These are phyloP conservation scores for Rhododendron vialii DNA, from an alignment of 148 eudicot species.

Conservation along the genomic window DNA sequence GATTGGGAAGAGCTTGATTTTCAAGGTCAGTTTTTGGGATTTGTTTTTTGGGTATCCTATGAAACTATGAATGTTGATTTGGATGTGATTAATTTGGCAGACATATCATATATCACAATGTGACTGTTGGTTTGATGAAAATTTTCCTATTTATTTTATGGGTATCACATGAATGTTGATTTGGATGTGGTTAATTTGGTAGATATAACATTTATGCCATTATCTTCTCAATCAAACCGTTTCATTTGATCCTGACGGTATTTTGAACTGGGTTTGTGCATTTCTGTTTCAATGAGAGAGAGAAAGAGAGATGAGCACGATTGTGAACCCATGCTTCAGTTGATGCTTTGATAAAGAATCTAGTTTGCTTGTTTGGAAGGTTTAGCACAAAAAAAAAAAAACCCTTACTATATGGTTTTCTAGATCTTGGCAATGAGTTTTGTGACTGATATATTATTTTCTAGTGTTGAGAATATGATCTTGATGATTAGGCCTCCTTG, in stretches of 20 bases:
- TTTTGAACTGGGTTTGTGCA: neutral
- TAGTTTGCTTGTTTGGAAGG: neutral
- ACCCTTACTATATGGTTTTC: neutral
- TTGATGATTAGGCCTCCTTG: neutral
- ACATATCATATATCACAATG: conserved; percentile 41
- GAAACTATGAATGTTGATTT: neutral
- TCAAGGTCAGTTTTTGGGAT: conserved; percentile 48
- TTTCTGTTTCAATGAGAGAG: neutral
- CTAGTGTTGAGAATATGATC: neutral
- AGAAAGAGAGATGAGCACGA: neutral
- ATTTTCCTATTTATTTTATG: neutral
- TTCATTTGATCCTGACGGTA: neutral
- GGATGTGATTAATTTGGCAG: conserved; percentile 3
- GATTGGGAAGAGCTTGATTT: conserved; percentile 89
- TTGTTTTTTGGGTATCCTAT: neutral
- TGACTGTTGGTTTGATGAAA: conserved; percentile 13
- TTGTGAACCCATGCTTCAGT: neutral
- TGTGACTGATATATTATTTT: neutral
- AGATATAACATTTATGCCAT: neutral
- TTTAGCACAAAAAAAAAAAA: too few relatives aligned
- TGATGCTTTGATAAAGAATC: neutral
- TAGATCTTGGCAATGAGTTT: neutral
- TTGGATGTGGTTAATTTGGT: conserved; percentile 1
- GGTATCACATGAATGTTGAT: neutral
- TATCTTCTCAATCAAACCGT: neutral